Conservation (phyloP, 2,329 filamentous ascomycete genomes). For the Phyllosticta paracitricarpa region DNA sequence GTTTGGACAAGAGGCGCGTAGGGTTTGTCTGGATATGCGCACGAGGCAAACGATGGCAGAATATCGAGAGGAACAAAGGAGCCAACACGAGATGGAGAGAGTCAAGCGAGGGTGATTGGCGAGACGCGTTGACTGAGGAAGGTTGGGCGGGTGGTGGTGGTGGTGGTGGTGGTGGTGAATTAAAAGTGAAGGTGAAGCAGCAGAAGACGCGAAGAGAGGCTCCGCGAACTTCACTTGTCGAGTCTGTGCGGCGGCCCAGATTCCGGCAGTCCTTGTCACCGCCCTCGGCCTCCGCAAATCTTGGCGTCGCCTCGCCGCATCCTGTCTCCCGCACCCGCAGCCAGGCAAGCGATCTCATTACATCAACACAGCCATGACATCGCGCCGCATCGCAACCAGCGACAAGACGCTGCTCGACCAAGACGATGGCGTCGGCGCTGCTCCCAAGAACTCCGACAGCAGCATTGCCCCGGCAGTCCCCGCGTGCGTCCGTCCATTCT, state of each 20-base stretch:
- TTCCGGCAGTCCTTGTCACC: background rate
- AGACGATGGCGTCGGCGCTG: conserved; percentile 22
- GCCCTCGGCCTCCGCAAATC: background rate
- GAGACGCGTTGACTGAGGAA: background rate
- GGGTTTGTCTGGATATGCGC: background rate
- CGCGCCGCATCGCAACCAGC: conserved; percentile 52
- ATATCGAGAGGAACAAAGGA: background rate
- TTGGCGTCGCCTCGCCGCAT: background rate
- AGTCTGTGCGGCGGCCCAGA: background rate
- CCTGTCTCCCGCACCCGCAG: background rate
- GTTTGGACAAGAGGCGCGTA: no score
- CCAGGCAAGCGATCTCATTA: conserved; percentile 2
- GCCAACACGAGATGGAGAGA: background rate
- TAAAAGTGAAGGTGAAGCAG: background rate
- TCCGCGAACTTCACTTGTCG: background rate
- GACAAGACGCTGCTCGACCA: conserved; percentile 54
- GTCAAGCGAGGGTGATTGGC: background rate
- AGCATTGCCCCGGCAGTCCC: conserved; percentile 77
- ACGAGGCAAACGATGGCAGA: background rate
- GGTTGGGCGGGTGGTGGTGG: background rate
- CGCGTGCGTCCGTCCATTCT: conserved; percentile 44
- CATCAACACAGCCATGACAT: conserved; percentile 48
- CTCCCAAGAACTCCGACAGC: conserved; percentile 42
- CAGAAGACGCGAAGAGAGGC: background rate
- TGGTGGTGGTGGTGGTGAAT: background rate